Conservation (phyloP, 2,329 filamentous ascomycete genomes). For the Fusarium ambrosium region DNA sequence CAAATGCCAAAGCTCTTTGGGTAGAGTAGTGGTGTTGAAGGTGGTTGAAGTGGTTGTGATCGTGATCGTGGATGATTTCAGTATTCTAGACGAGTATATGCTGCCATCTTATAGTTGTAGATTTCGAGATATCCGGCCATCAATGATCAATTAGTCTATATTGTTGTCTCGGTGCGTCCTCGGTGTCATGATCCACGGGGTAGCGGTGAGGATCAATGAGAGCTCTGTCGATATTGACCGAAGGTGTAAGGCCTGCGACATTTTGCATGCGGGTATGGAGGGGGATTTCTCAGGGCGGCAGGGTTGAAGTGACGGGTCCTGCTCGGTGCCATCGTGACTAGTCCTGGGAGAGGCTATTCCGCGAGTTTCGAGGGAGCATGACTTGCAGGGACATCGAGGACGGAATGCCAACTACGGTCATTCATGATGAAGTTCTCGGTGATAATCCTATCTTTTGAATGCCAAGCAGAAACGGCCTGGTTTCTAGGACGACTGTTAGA, state of each 20-base stretch:
- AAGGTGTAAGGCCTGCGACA: not conserved
- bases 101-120: constrained; percentile 26
- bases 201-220: not conserved
- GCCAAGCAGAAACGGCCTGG: not conserved
- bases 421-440: not conserved
- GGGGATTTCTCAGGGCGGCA: not conserved
- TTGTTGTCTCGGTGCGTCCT: constrained; percentile 31
- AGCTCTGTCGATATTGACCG: not conserved
- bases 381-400: not conserved
- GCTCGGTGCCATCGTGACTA: not conserved
- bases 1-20: not conserved
- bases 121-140: not conserved
- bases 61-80: not conserved
- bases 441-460: not conserved
- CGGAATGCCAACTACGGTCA: not conserved
- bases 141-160: not conserved
- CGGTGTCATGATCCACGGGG: constrained; percentile 8
- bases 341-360: not conserved
- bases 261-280: not conserved
- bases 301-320: not conserved
- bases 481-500: not conserved
- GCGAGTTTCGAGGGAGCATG: not conserved
- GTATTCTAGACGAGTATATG: not conserved
- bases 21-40: not conserved
- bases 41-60: not conserved